phyloP scores from a whole-genome alignment of 805 yeast genomes.

The Starmerella floris region DNA sequence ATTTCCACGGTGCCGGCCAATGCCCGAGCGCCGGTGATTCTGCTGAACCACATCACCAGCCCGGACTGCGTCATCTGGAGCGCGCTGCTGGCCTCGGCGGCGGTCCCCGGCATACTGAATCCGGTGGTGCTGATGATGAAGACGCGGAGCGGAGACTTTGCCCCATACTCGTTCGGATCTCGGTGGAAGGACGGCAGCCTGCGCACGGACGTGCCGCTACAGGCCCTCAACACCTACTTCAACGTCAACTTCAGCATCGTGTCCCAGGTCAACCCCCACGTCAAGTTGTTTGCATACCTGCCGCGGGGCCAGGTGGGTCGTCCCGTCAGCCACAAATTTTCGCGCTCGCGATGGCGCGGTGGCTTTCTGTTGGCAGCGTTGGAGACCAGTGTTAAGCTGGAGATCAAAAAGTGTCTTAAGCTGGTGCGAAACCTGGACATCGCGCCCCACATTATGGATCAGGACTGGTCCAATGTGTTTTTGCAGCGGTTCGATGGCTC shows the following conservation, averaged over 20 bases:
- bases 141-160: constrained; percentile 32
- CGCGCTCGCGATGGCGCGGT: constrained; percentile 51
- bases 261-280: constrained; percentile 75
- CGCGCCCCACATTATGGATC: constrained; percentile 54
- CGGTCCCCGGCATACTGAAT: constrained; percentile 69
- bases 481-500: constrained; percentile 63
- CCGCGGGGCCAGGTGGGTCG: constrained; percentile 71
- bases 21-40: constrained; percentile 66
- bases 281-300: constrained; percentile 58
- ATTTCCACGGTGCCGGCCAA: constrained; percentile 72
- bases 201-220: constrained; percentile 66
- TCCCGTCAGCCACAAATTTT: constrained; percentile 47
- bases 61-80: constrained; percentile 79
- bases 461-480: constrained; percentile 71
- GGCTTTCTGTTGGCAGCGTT: constrained; percentile 62
- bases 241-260: constrained; percentile 66
- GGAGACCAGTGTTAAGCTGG: constrained; percentile 58
- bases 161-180: constrained; percentile 60
- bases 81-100: constrained; percentile 59
- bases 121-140: constrained; percentile 73
- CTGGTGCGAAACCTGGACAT: constrained; percentile 51
- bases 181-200: constrained; percentile 71
- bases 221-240: constrained; percentile 57
- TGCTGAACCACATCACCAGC: constrained; percentile 62
- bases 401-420: constrained; percentile 64